Base-by-base conservation (phyloP, 2,329 filamentous ascomycete species). In the Purpureocillium lavendulum region DNA sequence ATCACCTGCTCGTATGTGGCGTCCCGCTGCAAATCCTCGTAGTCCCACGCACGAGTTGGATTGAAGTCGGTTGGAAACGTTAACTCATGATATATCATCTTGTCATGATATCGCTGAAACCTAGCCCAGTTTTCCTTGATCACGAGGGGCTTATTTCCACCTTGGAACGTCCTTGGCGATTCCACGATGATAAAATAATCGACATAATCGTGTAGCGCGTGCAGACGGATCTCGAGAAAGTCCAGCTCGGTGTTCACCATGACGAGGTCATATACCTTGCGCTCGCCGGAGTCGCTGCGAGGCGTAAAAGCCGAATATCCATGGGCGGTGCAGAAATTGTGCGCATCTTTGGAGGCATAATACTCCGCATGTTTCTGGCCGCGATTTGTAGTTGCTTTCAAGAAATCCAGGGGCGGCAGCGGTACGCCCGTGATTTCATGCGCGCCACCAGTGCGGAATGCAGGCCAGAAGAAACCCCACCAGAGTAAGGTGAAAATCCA, bases 111-210 rank as follows among this genome's bases (percentile, higher is more conserved):
- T 11, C 63, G 54, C 11, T 56, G 49, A 49, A 82, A 78, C 7
- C 58, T 58, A 17, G 62, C 55, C 65, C 73, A 70, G 55, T 73
- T 73, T 11, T 73, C 64, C 11, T 62, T 60, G 41, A 80, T 64
- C 29, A 64, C 54, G 11, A 81, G 61, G 2, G 72, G 67, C 58
- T 82, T 82, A 8, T 64, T 57, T 1, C 59, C 60, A 29, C 70
- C 70, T 13, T 77, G 78, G 47, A 82, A 82, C 1, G 77, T 80
- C 36, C 61, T 67, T 14, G 61, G 54, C 1, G 72, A 69, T 59
- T 83, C 79, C 37, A 82, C 67, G 28, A 83, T 67, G 49, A 83
- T 64, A 48, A 80, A 83, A 57, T 80, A 80, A 59, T 83, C 78
- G 43, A 82, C 75, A 32, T 71, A 59, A 30, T 70, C 56, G 41